Percentiles rank a stretch among this genome's conserved stretches.
These are phyloP conservation scores for Zoysia pacifica DNA, from an alignment of 176 grass and related monocot genomes.

Conservation along the genomic window DNA sequence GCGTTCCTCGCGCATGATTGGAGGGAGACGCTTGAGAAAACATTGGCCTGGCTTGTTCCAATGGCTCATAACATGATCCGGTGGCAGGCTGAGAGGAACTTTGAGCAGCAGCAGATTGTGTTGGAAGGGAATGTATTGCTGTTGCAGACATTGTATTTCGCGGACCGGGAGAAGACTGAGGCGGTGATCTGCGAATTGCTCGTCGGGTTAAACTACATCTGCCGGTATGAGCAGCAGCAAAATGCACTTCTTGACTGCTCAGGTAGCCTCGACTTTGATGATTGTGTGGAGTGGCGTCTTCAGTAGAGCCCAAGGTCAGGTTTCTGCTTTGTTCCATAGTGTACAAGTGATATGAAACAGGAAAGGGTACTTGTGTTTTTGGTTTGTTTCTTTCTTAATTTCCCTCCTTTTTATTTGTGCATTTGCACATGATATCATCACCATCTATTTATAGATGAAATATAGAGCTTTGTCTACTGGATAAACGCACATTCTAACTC, in stretches of 20 bases:
- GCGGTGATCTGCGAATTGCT: conserved; percentile 81
- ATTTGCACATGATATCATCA: conserved; percentile 38
- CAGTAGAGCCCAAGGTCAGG: conserved; percentile 46
- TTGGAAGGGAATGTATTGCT: conserved; percentile 66
- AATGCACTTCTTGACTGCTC: conserved; percentile 87
- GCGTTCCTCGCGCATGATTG: conserved; percentile 93
- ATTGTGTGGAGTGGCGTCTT: conserved; percentile 82
- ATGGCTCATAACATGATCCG: conserved; percentile 91
- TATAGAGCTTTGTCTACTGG: conserved; percentile 39
- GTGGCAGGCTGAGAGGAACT: conserved; percentile 88
- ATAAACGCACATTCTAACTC: conserved; percentile 26
- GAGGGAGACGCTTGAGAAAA: conserved; percentile 82
- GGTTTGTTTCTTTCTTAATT: conserved; percentile 14
- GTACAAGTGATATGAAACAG: conserved; percentile 43
- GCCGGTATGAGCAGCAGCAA: conserved; percentile 93
- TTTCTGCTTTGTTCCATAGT: conserved; percentile 45
- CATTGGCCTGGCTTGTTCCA: conserved; percentile 68
- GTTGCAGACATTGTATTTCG: conserved; percentile 81
- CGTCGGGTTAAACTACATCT: conserved; percentile 93
- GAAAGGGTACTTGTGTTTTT: conserved; percentile 46
- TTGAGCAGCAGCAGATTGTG: conserved; percentile 93
- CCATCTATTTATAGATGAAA: conserved; percentile 39
- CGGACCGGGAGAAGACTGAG: conserved; percentile 78
- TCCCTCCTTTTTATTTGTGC: not conserved
- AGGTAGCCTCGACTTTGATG: conserved; percentile 83